These are phyloP conservation scores for Pseudohalonectria lignicola DNA, from an alignment of 2,329 filamentous ascomycete species.

Conservation along the genomic window DNA sequence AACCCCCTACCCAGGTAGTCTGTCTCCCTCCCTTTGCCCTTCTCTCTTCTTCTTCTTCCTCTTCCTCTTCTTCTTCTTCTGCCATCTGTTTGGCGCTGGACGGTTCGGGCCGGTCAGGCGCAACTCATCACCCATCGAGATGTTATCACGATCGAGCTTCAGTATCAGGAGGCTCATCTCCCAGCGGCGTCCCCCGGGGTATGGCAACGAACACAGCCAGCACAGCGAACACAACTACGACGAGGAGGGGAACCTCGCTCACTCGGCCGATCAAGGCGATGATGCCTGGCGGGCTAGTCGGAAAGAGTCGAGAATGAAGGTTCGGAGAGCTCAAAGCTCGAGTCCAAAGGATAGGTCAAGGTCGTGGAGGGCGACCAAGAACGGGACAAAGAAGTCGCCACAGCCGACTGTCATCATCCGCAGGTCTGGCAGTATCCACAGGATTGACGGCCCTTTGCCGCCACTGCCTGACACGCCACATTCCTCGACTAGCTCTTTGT, in stretches of 20 bases:
- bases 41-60: conserved; percentile 2
- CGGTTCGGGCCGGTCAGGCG: neutral
- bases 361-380: conserved; percentile 10
- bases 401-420: conserved; percentile 25
- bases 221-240: neutral
- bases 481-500: conserved; percentile 34
- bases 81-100: neutral
- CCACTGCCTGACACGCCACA: conserved; percentile 20
- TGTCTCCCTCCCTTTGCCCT: conserved; percentile 4
- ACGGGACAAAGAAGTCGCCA: conserved; percentile 13
- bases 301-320: too few relatives aligned
- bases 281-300: neutral
- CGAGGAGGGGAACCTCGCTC: neutral
- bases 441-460: conserved; percentile 24
- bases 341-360: too few relatives aligned
- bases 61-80: neutral
- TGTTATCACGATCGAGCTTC: conserved; percentile 28
- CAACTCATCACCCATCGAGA: too few relatives aligned
- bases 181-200: conserved; percentile 13
- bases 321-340: conserved; percentile 3
- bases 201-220: conserved; percentile 11
- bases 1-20: neutral
- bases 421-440: conserved; percentile 25
- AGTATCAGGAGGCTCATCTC: conserved; percentile 32
- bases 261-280: neutral